Base-by-base conservation (phyloP, 1,284 basidiomycete genomes). In the Boletellus deceptivus region DNA sequence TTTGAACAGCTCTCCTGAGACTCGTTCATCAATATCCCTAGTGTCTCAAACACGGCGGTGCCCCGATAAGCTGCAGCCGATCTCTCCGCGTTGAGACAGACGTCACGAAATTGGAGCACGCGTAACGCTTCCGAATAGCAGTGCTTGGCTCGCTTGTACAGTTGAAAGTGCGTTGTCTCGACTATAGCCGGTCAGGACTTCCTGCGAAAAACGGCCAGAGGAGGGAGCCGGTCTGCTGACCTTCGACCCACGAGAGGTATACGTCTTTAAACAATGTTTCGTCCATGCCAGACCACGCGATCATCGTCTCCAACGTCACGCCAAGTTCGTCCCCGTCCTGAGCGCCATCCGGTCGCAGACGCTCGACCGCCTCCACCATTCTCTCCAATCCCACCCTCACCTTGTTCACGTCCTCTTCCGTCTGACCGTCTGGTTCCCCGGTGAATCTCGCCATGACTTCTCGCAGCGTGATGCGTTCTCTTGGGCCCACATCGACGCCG, bases 121-220 rank as follows among this genome's bases (percentile, higher is more conserved):
- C 88, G 83, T n/a, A 86, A 74, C 3, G 88, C 82, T 69, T 93
- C 91, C 4, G 79, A 72, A 63, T 86, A 80, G 50, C 91, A 87
- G 65, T 93, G 91, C 60, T 81, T 82, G 1, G 85, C 80, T 55
- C 91, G 84, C 60, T 86, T 84, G 73, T 87, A 88, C 14, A 93
- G 71, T 64, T 91, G 84, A 75, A 91, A 92, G 62, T 82, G 74
- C 2, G 79, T 81, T 5, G 89, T 82, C 68, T 91, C 86, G 42
- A 91, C 89, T 90, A 59, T 31, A 17, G 34, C 43, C n/a, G 13
- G n/a, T 43, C 40, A 49, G 46, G 18, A 52, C 46, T 53, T 45
- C 16, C 29, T 20, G 18, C 42, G 1, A 50, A 34, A 20, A 53
- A 41, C 47, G 16, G 41, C 46, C n/a, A 11, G 27, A 52, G 8